These are phyloP conservation scores for Candolleomyces aberdarensis DNA, from an alignment of 768 basidiomycete genomes.

Conservation along the genomic window DNA sequence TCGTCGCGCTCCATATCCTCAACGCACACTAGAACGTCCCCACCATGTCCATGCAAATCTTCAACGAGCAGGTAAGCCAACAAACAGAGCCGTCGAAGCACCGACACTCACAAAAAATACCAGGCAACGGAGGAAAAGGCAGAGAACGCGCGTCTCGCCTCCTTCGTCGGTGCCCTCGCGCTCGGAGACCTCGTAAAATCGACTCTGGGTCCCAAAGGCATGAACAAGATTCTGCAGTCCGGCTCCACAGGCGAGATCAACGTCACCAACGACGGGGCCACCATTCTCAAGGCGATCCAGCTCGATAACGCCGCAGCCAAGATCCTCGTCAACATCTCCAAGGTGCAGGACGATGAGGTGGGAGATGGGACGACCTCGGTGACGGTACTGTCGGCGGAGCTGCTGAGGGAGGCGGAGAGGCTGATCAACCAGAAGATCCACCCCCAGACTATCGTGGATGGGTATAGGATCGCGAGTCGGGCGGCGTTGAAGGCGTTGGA, in stretches of 20 bases:
- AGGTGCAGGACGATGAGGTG: conserved; percentile 99
- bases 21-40: neutral
- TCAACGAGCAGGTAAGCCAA: conserved; percentile 7
- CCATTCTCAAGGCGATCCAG: conserved; percentile 95
- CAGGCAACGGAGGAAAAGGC: conserved; percentile 13
- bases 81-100: neutral
- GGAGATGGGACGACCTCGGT: conserved; percentile 95
- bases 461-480: conserved; percentile 87
- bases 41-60: conserved; percentile 11
- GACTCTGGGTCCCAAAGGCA: conserved; percentile 97
- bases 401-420: conserved; percentile 94
- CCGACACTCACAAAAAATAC: neutral
- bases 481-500: conserved; percentile 87
- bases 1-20: too few species aligned
- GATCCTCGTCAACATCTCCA: conserved; percentile 98
- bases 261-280: conserved; percentile 98
- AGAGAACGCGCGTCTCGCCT: conserved; percentile 88
- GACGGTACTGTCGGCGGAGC: conserved; percentile 89
- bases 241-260: conserved; percentile 87
- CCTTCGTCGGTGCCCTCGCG: conserved; percentile 96
- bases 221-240: conserved; percentile 98
- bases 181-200: conserved; percentile 98
- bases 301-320: conserved; percentile 99
- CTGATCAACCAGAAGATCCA: conserved; percentile 91
- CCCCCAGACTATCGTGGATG: conserved; percentile 97